phyloP scores from a whole-genome alignment of 1,139 yeast genomes.

The Wickerhamomyces sp. region DNA sequence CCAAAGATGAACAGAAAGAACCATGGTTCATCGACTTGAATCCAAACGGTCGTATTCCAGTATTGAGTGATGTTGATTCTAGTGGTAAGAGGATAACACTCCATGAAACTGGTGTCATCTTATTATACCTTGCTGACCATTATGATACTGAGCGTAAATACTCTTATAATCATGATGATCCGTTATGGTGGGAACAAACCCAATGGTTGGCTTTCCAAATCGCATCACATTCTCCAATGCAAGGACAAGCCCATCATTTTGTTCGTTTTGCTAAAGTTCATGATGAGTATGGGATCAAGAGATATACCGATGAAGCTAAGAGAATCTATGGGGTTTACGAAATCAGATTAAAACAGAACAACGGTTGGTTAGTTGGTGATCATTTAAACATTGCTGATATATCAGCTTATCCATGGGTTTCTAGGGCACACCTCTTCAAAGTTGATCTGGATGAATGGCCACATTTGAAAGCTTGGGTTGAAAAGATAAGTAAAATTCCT shows the following conservation, averaged over 20 bases:
- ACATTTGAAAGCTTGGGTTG: constrained; percentile 37
- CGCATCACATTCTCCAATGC: constrained; percentile 59
- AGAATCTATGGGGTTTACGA: constrained; percentile 51
- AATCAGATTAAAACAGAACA: constrained; percentile 36
- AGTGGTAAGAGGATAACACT: constrained; percentile 36
- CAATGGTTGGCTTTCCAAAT: constrained; percentile 53
- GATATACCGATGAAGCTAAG: constrained; percentile 44
- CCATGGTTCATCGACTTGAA: constrained; percentile 51
- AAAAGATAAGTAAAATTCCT: constrained; percentile 31
- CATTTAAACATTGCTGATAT: constrained; percentile 50
- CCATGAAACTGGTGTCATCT: constrained; percentile 56
- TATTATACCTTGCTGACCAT: constrained; percentile 50
- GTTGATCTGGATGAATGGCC: constrained; percentile 35
- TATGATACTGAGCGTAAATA: constrained; percentile 50
- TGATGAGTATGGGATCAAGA: constrained; percentile 42
- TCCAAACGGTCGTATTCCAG: constrained; percentile 62
- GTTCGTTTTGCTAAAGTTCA: constrained; percentile 36
- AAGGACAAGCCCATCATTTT: constrained; percentile 53
- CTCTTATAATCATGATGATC: constrained; percentile 41
- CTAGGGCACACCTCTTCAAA: constrained; percentile 22
- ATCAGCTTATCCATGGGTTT: constrained; percentile 34
- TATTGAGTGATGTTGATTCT: constrained; percentile 41
- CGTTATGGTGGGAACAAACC: constrained; percentile 43
- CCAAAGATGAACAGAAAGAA: constrained; percentile 40
- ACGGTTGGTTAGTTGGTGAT: constrained; percentile 49